Conservation (phyloP, 2,329 filamentous ascomycete species). For the Phaeophleospora eucalypticola region DNA sequence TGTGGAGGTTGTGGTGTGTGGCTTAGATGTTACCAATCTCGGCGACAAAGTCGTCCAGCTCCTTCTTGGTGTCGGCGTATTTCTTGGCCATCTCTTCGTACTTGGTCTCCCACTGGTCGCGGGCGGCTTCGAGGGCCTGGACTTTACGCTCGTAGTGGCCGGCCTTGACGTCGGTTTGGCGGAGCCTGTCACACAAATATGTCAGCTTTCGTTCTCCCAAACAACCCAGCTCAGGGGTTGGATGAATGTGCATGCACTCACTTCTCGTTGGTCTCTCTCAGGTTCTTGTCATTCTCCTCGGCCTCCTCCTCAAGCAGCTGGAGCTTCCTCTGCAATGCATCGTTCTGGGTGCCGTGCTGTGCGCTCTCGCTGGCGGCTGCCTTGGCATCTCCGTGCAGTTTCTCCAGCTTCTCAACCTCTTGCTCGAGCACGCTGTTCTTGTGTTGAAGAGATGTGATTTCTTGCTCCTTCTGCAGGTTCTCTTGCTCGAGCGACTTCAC, state of each 20-base stretch:
- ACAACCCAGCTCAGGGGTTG: not conserved
- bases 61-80: slow-evolving; percentile 76
- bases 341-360: slow-evolving; percentile 82
- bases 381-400: slow-evolving; percentile 79
- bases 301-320: slow-evolving; percentile 97
- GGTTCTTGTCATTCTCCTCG: slow-evolving; percentile 91
- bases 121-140: slow-evolving; percentile 85
- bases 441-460: slow-evolving; percentile 93
- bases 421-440: slow-evolving; percentile 86
- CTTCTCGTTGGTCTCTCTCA: slow-evolving; percentile 98
- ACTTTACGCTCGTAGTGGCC: slow-evolving; percentile 99
- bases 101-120: slow-evolving; percentile 94
- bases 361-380: slow-evolving; percentile 75
- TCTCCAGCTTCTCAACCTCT: slow-evolving; percentile 91
- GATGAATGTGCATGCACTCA: slow-evolving; percentile 49
- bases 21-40: slow-evolving; percentile 90
- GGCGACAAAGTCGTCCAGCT: slow-evolving; percentile 81
- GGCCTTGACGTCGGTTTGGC: slow-evolving; percentile 98
- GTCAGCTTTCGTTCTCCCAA: slow-evolving; percentile 9
- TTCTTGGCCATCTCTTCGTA: slow-evolving; percentile 98
- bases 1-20: not conserved
- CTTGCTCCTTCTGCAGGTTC: slow-evolving; percentile 93
- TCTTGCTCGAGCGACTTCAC: slow-evolving; percentile 92
- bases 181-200: slow-evolving; percentile 61
- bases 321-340: slow-evolving; percentile 84